Conservation (phyloP, 441 rosid genomes). For the Bruguiera hainesii region DNA sequence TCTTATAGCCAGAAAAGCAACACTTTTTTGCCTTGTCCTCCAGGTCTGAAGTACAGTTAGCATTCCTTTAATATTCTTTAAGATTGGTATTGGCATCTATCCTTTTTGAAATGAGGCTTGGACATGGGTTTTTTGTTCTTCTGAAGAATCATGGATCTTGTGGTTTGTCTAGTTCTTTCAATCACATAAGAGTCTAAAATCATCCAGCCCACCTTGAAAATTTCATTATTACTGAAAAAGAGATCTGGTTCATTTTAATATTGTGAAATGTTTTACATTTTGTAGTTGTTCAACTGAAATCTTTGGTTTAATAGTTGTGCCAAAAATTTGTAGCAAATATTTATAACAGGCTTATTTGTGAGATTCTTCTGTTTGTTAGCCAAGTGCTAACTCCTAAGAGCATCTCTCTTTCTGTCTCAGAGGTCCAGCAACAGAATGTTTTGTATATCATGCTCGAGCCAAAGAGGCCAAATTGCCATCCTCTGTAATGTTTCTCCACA, state of each 20-base stretch:
- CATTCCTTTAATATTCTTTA: not conserved
- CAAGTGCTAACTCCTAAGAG: too few relatives aligned
- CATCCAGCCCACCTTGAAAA: not conserved
- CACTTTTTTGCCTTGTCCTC: not conserved
- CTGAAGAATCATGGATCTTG: too few relatives aligned
- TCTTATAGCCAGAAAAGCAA: constrained; percentile 5
- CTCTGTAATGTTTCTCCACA: constrained; percentile 38
- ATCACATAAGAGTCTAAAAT: not conserved
- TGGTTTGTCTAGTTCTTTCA: constrained; percentile 1
- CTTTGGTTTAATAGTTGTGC: not conserved
- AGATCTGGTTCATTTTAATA: not conserved
- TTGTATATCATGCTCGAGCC: constrained; percentile 89
- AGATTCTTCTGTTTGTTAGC: not conserved
- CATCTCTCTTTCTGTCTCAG: constrained; percentile 40
- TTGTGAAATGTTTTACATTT: constrained; percentile 1
- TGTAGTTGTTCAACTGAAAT: constrained; percentile 6
- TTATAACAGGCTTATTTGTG: not conserved
- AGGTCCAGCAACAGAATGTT: constrained; percentile 98
- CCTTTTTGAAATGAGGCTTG: not conserved
- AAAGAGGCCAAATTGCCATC: constrained; percentile 56
- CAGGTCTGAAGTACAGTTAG: not conserved
- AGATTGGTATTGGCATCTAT: not conserved
- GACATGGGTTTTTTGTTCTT: not conserved
- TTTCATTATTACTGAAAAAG: not conserved
- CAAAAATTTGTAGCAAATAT: not conserved